Evolutionary conservation across 2,329 filamentous ascomycete species (phyloP), one percentile per base, ranked within the genome.

Genomic region (Trichophaea hybrida): DNA sequence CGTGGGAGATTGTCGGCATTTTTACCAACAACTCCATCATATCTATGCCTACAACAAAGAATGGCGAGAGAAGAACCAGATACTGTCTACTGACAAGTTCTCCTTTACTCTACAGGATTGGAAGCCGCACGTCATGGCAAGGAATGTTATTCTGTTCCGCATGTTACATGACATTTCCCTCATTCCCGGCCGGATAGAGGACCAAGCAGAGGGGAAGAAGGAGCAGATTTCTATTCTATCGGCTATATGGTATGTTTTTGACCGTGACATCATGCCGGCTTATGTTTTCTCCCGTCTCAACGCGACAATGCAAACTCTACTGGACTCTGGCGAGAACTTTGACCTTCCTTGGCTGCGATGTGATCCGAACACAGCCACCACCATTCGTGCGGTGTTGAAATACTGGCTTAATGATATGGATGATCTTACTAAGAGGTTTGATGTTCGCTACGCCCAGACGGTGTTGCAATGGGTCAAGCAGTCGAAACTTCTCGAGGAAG

Each of bases 1-100:
- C 31, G 37, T 37, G 12, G 51, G 51, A 12, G 51, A 54, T 33
- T n/a, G 31, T 31, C 51, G 51, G 17, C 51, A 54, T 13, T 34
- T 54, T 15, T 54, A 35, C 31, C 51, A 54, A n/a, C 51, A 54
- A 38, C 12, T 54, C 13, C 32, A 54, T 38, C 51, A 54, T 13
- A 54, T 54, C n/a, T 54, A 54, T 33, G 51, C 31, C 51, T 54
- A 54, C 24, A n/a, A 54, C 32, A 54, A 54, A 33, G 51, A 54
- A 3, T 15, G 32, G 51, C n/a, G n/a, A 38, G 13, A 35, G n/a
- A 33, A 13, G 32, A 32, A 10, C 10, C 32, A 32, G n/a, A 37
- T 13, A 10, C 33, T 5, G n/a, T 15, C 31, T 38, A 37, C 34
- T 13, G 35, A 54, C n/a, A 54, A 54, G 37, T 54, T 54, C 51